A percentile compares a stretch with the other conserved stretches of the same genome.
These are phyloP conservation scores for Paraleonurus japonicus DNA, from an alignment of 257 asterid species.

Conservation along the genomic window DNA sequence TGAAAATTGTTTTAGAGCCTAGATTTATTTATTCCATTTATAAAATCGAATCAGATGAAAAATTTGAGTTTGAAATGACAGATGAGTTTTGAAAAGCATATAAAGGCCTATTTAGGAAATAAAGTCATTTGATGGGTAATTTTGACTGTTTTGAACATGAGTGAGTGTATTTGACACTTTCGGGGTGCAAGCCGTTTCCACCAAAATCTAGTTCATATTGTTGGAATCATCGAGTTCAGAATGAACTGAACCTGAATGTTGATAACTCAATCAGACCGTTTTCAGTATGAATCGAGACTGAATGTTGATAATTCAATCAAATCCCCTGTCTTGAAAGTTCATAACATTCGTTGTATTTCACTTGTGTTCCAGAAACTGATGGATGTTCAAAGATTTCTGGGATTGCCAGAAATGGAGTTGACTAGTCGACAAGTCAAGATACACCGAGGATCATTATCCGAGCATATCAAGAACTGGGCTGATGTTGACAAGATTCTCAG, in stretches of 20 bases:
- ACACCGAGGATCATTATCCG: constrained; percentile 72
- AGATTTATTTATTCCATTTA: background rate
- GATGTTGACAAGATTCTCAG: constrained; percentile 56
- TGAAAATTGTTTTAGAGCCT: background rate
- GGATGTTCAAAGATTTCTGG: constrained; percentile 68
- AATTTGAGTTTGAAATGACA: background rate
- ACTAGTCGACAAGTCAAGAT: constrained; percentile 87
- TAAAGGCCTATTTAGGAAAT: background rate
- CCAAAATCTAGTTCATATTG: too few species aligned
- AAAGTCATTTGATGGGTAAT: background rate
- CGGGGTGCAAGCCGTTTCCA: too few species aligned
- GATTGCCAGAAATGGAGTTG: constrained; percentile 61
- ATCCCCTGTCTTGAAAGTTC: background rate
- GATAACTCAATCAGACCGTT: too few species aligned
- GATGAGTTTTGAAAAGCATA: background rate
- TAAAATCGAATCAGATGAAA: background rate
- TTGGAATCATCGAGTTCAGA: background rate
- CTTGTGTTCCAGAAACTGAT: constrained; percentile 56
- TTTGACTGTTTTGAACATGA: too few species aligned
- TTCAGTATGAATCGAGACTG: too few species aligned
- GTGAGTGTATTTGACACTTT: too few species aligned
- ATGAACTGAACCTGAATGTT: background rate
- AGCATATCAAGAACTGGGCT: constrained; percentile 79
- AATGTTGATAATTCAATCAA: background rate
- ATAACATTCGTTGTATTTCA: background rate